Evolutionary conservation across 495 filamentous ascomycete species (phyloP).

Genomic region (Cryomyces antarcticus): DNA sequence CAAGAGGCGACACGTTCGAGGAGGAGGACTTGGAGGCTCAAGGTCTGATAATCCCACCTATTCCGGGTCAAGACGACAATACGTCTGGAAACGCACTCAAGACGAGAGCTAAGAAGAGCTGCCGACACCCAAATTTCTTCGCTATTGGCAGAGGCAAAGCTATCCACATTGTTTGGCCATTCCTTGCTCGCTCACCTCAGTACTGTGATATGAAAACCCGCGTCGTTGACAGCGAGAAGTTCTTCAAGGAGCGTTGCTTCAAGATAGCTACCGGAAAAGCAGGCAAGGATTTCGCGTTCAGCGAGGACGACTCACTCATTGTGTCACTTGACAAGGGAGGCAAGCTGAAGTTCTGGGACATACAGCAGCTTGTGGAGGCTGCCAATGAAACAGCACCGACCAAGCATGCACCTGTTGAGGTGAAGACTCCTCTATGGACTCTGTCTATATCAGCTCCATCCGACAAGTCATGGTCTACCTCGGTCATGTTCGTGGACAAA

Average conservation of each 20-base stretch:
- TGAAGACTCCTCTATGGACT: constrained; percentile 57
- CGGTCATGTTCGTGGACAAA: constrained; percentile 89
- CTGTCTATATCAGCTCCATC: constrained; percentile 55
- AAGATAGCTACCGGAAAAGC: constrained; percentile 95
- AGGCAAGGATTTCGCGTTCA: constrained; percentile 94
- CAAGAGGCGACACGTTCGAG: constrained; percentile 52
- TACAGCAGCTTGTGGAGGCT: constrained; percentile 14
- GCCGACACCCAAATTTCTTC: constrained; percentile 76
- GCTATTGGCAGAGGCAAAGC: constrained; percentile 88
- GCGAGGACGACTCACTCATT: constrained; percentile 82
- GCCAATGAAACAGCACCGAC: constrained; percentile 23
- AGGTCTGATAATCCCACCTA: constrained; percentile 62
- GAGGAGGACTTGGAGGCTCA: constrained; percentile 50
- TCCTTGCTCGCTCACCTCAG: constrained; percentile 45
- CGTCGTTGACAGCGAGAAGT: constrained; percentile 63
- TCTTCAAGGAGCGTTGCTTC: constrained; percentile 63
- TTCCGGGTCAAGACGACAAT: constrained; percentile 9
- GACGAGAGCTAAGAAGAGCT: constrained; percentile 78
- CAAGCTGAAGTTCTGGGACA: constrained; percentile 87
- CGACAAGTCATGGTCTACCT: constrained; percentile 88
- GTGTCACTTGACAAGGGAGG: constrained; percentile 94
- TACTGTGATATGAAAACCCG: constrained; percentile 46
- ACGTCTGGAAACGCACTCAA: constrained; percentile 72
- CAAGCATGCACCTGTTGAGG: constrained; percentile 40
- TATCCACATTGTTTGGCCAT: constrained; percentile 76